These are phyloP conservation scores for Polytrichum formosum DNA, from an alignment of 225 moss, liverwort and hornwort genomes.

Conservation along the genomic window DNA sequence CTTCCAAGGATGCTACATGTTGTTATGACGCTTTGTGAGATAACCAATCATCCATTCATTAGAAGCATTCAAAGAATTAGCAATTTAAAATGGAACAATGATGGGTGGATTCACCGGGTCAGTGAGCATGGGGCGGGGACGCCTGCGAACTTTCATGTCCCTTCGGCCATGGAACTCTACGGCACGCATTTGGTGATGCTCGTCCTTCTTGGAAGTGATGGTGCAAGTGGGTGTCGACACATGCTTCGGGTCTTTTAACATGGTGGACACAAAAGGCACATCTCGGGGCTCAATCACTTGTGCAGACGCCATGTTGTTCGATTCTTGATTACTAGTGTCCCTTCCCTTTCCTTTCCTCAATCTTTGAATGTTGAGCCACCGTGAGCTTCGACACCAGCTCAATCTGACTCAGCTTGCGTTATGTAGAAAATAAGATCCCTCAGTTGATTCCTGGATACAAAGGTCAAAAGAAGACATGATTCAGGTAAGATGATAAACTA, in stretches of 20 bases:
- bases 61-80: neutral
- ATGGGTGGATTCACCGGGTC: constrained; percentile 38
- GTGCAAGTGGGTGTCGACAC: constrained; percentile 45
- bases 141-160: constrained; percentile 64
- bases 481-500: no score
- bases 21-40: no score
- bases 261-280: constrained; percentile 19
- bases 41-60: no score
- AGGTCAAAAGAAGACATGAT: no score
- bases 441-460: no score
- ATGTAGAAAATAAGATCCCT: no score
- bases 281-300: constrained; percentile 38
- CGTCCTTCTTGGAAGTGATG: constrained; percentile 59
- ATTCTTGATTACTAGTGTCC: no score
- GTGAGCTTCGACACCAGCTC: neutral
- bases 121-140: constrained; percentile 61
- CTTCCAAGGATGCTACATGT: no score
- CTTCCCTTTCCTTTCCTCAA: no score
- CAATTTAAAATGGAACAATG: constrained; percentile 3
- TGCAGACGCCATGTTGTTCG: constrained; percentile 8
- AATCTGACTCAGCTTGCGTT: no score
- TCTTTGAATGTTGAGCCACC: no score
- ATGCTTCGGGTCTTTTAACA: constrained; percentile 33
- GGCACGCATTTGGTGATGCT: constrained; percentile 61
- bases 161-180: constrained; percentile 79